Evolutionary conservation across 2,329 filamentous ascomycete genomes (phyloP), one percentile per base, ranked within the genome.

Genomic region (Neofusicoccum umdonicola): DNA sequence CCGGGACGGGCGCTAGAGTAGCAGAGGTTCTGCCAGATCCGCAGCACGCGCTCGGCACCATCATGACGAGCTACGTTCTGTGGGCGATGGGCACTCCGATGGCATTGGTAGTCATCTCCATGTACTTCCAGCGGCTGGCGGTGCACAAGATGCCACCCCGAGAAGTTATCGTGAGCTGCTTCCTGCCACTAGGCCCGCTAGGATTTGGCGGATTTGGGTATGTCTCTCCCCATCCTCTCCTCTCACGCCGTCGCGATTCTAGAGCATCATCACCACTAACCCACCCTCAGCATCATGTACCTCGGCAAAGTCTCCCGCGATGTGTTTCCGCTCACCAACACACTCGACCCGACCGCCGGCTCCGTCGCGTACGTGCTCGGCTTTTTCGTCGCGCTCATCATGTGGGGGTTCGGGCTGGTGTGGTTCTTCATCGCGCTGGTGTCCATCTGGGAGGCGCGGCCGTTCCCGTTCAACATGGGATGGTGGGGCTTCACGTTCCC

Each of bases 121-220:
- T 90, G 9, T 90, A 90, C 74, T 89, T 89, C 71, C 85, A 88
- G 68, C 84, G 88, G 19, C 78, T 91, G 13, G 85, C 84, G 4
- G 72, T 90, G 7, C 83, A 90, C 74, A 84, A 85, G 41, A 80
- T 89, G 19, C 87, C 87, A 0, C 82, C 86, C 0, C 80, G 83
- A 58, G 88, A 89, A 70, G 84, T 86, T 64, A 87, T 90, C 60
- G 87, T 89, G 17, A 87, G 84, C 11, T 82, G 86, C 15, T 88
- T 90, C 68, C 76, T 90, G 0, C 87, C 88, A 1, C 78, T 90
- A 1, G 87, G 88, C 0, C 87, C 87, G 0, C 76, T 89, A 0
- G 87, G 87, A 0, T 85, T 88, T 69, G 87, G 87, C 17, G 85
- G 85, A 4, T 89, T 83, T 69, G 83, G 77, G 61, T 63, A 42